Percentiles rank a stretch among this genome's conserved stretches.
Evolutionary conservation across 2,329 filamentous ascomycete species (phyloP).

Genomic region (Hawksworthiomyces lignivorus): DNA sequence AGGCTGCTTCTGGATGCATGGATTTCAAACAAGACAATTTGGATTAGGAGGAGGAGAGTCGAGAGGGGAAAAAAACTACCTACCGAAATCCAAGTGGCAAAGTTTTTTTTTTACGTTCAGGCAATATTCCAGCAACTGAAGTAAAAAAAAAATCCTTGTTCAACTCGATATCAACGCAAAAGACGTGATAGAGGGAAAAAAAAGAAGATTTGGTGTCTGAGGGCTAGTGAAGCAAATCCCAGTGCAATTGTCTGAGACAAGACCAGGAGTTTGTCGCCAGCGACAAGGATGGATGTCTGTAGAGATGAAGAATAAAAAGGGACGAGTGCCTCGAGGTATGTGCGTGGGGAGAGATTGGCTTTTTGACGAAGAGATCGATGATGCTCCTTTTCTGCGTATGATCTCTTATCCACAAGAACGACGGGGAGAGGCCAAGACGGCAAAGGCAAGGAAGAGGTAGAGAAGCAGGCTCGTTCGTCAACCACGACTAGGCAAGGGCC

Average conservation of each 20-base stretch:
- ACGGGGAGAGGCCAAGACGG: not conserved
- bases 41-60: too few species aligned
- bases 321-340: not conserved
- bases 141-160: conserved; percentile 5
- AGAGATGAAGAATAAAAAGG: not conserved
- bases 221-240: conserved; percentile 7
- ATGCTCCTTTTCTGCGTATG: too few species aligned
- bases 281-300: conserved; percentile 4
- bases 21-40: too few species aligned
- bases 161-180: conserved; percentile 1
- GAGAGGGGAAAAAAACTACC: too few species aligned
- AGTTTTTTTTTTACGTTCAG: too few species aligned
- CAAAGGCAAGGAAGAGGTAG: not conserved
- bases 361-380: too few species aligned
- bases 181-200: not conserved
- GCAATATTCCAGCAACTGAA: conserved; percentile 26
- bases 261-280: conserved; percentile 15
- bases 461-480: conserved; percentile 6
- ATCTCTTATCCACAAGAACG: too few species aligned
- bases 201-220: not conserved
- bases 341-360: too few species aligned
- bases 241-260: conserved; percentile 19
- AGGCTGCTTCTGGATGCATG: too few species aligned
- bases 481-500: conserved; percentile 1
- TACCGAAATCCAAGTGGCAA: too few species aligned